These are phyloP conservation scores for Diospyros lotus DNA, from an alignment of 148 eudicot species.

Conservation along the genomic window DNA sequence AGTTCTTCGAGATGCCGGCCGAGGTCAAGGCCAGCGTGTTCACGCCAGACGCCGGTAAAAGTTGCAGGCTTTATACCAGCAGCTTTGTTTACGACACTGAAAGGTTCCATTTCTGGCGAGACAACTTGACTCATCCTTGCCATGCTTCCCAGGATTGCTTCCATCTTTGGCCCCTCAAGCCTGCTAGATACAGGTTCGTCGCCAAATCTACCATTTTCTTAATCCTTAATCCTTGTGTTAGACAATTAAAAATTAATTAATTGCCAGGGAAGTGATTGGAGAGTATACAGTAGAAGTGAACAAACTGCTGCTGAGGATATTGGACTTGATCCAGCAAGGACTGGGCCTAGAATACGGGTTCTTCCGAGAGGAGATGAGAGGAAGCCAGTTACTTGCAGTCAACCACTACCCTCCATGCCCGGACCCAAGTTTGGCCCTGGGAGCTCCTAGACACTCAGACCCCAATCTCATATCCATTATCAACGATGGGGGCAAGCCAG, in stretches of 20 bases:
- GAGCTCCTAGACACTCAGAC: conserved; percentile 45
- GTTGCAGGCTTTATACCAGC: conserved; percentile 43
- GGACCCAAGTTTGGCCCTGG: conserved; percentile 59
- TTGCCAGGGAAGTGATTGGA: conserved; percentile 39
- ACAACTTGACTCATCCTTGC: conserved; percentile 44
- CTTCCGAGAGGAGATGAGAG: conserved; percentile 37
- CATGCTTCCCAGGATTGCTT: conserved; percentile 43
- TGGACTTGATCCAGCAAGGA: conserved; percentile 58
- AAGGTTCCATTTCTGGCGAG: conserved; percentile 54
- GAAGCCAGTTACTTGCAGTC: conserved; percentile 34
- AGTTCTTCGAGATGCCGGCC: conserved; percentile 40
- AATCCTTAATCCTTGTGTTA: not conserved
- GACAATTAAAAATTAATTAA: not conserved
- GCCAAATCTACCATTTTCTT: no score
- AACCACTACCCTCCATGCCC: conserved; percentile 71
- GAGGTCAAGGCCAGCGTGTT: conserved; percentile 36
- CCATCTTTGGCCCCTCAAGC: conserved; percentile 50
- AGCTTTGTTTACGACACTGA: conserved; percentile 31
- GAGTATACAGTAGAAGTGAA: conserved; percentile 27
- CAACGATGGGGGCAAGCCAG: conserved; percentile 42
- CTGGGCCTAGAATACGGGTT: conserved; percentile 46
- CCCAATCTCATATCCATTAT: conserved; percentile 50
- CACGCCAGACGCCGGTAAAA: conserved; percentile 1
- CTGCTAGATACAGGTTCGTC: conserved; percentile 35
- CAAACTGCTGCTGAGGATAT: conserved; percentile 35